phyloP scores from a whole-genome alignment of 257 asterid species.

The Solanum chiquidenum region DNA sequence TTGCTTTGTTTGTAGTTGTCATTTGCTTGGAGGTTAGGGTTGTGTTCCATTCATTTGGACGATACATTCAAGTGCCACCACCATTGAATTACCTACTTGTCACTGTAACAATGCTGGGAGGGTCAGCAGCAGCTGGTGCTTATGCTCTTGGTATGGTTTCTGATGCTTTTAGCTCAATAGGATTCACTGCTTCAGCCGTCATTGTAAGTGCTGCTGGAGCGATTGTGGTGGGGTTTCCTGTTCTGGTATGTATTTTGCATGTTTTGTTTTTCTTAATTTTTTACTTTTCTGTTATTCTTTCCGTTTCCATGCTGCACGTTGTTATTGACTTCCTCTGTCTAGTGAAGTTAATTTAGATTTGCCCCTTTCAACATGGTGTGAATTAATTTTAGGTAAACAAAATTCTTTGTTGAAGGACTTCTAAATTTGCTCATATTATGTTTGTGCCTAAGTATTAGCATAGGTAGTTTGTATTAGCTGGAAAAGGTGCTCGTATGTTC shows the following conservation, averaged over 20 bases:
- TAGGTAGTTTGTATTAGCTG: neutral
- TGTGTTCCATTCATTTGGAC: slow-evolving; percentile 91
- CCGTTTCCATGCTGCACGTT: neutral
- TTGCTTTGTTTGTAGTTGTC: slow-evolving; percentile 66
- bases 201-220: slow-evolving; percentile 92
- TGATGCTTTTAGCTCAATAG: slow-evolving; percentile 68
- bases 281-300: neutral
- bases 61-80: slow-evolving; percentile 94
- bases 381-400: neutral
- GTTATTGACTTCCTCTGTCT: neutral
- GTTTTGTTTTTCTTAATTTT: neutral
- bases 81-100: slow-evolving; percentile 84
- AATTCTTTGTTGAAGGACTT: neutral
- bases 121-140: slow-evolving; percentile 76
- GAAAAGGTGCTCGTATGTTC: neutral
- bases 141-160: slow-evolving; percentile 82
- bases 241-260: slow-evolving; percentile 45
- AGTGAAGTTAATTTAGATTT: neutral
- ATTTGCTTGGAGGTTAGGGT: slow-evolving; percentile 88
- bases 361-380: neutral
- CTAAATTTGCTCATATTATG: neutral
- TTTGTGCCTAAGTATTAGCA: neutral
- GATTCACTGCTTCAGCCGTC: slow-evolving; percentile 59
- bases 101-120: slow-evolving; percentile 84
- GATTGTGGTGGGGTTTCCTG: slow-evolving; percentile 77